Percentiles rank a stretch among this genome's conserved stretches.
Conservation (phyloP, 495 filamentous ascomycete genomes). For the Cladorrhinum samala region DNA sequence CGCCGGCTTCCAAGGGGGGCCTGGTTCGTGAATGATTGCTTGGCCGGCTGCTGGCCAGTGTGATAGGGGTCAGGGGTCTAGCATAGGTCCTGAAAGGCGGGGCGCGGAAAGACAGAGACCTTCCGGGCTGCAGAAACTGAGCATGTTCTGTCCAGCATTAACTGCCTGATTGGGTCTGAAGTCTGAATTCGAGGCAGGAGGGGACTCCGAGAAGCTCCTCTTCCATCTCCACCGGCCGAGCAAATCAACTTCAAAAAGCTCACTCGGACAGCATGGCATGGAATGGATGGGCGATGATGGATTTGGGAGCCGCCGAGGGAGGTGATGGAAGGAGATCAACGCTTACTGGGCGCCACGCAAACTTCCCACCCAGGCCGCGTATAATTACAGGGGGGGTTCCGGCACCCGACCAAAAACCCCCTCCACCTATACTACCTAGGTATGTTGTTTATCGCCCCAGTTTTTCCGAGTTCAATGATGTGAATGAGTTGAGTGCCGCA, state of each 20-base stretch:
- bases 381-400: too few species aligned
- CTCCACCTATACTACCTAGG: background rate
- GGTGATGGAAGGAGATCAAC: too few species aligned
- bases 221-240: too few species aligned
- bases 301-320: background rate
- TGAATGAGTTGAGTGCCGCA: too few species aligned
- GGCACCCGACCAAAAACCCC: background rate
- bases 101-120: background rate
- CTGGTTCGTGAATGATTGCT: slow-evolving; percentile 1
- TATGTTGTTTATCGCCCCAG: too few species aligned
- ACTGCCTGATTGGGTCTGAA: too few species aligned
- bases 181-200: too few species aligned
- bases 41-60: slow-evolving; percentile 8
- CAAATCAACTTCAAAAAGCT: too few species aligned
- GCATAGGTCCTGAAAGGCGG: slow-evolving; percentile 5
- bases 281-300: background rate
- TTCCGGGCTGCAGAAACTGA: background rate
- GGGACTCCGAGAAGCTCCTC: too few species aligned
- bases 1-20: background rate
- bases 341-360: background rate
- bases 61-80: slow-evolving; percentile 2
- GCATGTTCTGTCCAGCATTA: too few species aligned
- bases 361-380: too few species aligned
- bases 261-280: background rate
- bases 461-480: too few species aligned